Evolutionary conservation across 2,329 filamentous ascomycete species (phyloP), one percentile per base, ranked within the genome.

Genomic region (Exserohilum rostratum): DNA sequence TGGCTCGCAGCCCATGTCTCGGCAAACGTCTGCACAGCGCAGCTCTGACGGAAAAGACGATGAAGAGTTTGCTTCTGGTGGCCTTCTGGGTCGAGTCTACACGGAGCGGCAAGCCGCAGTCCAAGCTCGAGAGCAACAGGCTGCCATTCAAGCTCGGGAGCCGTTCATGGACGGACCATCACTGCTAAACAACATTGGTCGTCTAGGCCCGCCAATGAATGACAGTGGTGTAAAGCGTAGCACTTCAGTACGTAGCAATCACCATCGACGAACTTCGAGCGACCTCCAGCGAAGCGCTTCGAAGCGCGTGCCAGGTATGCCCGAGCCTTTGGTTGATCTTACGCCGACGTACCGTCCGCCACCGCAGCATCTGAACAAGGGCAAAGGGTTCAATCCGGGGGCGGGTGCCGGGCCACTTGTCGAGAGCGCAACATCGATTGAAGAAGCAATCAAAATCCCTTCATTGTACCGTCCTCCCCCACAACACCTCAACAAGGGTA

Each of bases 321-420:
- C 80, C 2, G 86, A 85, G 57, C 88, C 89, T 1, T 79, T 92
- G 5, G 76, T 92, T 27, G 89, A 90, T 65, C 80, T 91, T 35
- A 87, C 86, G 0, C 85, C 86, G 0, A 79, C 80, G 44, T 89
- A 87, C 66, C 80, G 82, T 45, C 87, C 89, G 57, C 82, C 87
- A 6, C 87, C 87, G 15, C 80, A 87, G 70, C 81, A 82, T 66
- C 74, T 78, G 44, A 79, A 81, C 13, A 82, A 81, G 55, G 85
- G 84, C 7, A 81, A 80, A 53, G 85, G 84, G 3, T 78, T 71
- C 65, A 57, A 65, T 3, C 72, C 72, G 1, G 74, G 76, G 7
- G 64, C 67, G 2, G 50, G 71, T 6, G 58, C 74, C 1, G 79
- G 78, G 3, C 76, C 75, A 2, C 69, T 82, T 5, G 76, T 82